Conservation (phyloP, 139 green algal genomes). For the Micractinium sp. region DNA sequence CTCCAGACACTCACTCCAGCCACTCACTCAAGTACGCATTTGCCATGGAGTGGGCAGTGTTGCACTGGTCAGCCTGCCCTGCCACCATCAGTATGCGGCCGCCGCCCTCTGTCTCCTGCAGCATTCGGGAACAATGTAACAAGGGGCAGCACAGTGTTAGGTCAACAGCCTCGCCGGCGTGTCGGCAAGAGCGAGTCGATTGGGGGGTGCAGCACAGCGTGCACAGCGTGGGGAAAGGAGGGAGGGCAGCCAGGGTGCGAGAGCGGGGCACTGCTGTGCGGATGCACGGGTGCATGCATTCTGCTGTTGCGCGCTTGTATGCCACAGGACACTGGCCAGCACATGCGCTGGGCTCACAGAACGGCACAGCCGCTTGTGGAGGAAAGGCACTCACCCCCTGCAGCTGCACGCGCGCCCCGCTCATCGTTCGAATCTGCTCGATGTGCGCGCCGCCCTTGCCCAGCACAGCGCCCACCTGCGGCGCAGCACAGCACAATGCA, state of each 20-base stretch:
- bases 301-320: neutral
- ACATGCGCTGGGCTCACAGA: too few species aligned
- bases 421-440: constrained; percentile 39
- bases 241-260: too few species aligned
- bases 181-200: too few species aligned
- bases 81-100: constrained; percentile 38
- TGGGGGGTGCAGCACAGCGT: too few species aligned
- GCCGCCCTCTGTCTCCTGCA: constrained; percentile 20
- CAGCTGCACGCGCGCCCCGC: constrained; percentile 45
- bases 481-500: neutral
- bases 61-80: constrained; percentile 29
- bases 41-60: constrained; percentile 45
- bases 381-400: neutral
- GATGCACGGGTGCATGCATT: neutral
- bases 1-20: too few species aligned
- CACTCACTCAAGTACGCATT: constrained; percentile 47
- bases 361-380: neutral
- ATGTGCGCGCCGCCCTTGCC: constrained; percentile 52
- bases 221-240: too few species aligned
- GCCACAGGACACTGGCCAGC: too few species aligned
- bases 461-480: constrained; percentile 49
- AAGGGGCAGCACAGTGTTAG: too few species aligned
- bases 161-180: too few species aligned
- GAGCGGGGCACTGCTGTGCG: too few species aligned
- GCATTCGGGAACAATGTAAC: too few species aligned